phyloP scores from a whole-genome alignment of 371 early-diverging fungal genomes.

The Mortierella sp. region DNA sequence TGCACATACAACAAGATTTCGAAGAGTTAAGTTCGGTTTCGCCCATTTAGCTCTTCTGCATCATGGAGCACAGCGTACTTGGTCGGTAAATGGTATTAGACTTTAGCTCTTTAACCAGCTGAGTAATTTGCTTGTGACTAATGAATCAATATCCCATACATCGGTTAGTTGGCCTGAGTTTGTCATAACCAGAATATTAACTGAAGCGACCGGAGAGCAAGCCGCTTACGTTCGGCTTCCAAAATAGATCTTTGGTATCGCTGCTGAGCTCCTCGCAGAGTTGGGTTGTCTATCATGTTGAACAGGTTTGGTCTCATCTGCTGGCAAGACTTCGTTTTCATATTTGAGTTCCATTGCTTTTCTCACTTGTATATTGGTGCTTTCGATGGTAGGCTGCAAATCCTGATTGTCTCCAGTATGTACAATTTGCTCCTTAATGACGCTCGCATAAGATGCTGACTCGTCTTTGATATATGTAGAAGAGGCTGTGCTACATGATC shows the following conservation, averaged over 20 bases:
- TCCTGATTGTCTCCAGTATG: conserved; percentile 2
- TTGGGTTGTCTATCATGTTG: background rate
- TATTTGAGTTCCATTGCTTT: conserved; percentile 29
- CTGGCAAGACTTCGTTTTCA: conserved; percentile 3
- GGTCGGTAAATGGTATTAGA: conserved; percentile 67
- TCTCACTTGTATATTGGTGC: background rate
- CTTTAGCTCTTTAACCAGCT: conserved; percentile 66
- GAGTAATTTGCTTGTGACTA: conserved; percentile 71
- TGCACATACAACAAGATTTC: too few species aligned
- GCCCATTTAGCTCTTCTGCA: background rate
- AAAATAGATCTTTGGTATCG: conserved; percentile 62
- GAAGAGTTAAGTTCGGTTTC: background rate
- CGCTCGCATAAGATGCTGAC: background rate
- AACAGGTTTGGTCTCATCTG: background rate
- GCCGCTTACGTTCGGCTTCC: conserved; percentile 68
- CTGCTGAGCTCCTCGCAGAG: too few species aligned
- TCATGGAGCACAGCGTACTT: conserved; percentile 42
- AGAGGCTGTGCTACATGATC: background rate
- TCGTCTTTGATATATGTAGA: background rate
- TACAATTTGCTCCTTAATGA: background rate
- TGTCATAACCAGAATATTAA: background rate
- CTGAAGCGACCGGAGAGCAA: background rate
- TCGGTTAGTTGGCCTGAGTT: background rate
- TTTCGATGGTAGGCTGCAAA: background rate
- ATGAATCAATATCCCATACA: background rate